Evolutionary conservation across 139 green algal species (phyloP), one percentile per base, ranked within the genome.

Genomic region (Haematococcus lacustris): DNA sequence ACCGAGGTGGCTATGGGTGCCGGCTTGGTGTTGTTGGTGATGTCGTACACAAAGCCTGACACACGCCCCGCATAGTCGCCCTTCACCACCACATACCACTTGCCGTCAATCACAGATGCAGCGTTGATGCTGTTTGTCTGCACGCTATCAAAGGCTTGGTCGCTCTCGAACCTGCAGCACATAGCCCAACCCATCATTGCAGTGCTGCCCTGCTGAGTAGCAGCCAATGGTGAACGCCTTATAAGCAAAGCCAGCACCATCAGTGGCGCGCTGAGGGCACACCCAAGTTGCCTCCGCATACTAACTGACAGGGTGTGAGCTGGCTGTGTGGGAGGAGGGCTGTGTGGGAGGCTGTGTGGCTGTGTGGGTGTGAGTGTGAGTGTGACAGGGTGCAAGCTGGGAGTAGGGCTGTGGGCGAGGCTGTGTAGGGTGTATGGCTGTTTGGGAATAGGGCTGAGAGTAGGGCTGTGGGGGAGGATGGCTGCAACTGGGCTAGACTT

Each of bases 41-140:
- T 76, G 76, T 91, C 78, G 65, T 89, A 91, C 4, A 90, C 60
- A 25, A 51, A 64, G 6, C 87, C 87, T 32, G n/a, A 77, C 28
- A 92, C 84, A 28, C 83, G 75, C 47, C 87, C 85, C 23, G 87
- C 86, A 41, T 87, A 87, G 80, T 92, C 87, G 1, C 87, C 87
- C 39, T 83, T 85, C 5, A 92, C 71, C 13, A 83, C 60, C 6
- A 92, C 80, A 65, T 90, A 90, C 87, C 87, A 91, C 33, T 77
- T 79, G 62, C 87, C 87, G 34, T 89, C 82, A 37, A 89, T 71
- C 3, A 92, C 71, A 41, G 72, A 59, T 51, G 83, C 75, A 0
- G 83, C 74, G 72, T 88, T 81, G 71, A 92, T 82, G n/a, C 62
- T 66, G 37, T 83, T 88, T 63, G 78, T 78, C 60, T 85, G 70